These are phyloP conservation scores for Ceratobasidium theobromae DNA, from an alignment of 1,284 basidiomycete genomes.

Conservation along the genomic window DNA sequence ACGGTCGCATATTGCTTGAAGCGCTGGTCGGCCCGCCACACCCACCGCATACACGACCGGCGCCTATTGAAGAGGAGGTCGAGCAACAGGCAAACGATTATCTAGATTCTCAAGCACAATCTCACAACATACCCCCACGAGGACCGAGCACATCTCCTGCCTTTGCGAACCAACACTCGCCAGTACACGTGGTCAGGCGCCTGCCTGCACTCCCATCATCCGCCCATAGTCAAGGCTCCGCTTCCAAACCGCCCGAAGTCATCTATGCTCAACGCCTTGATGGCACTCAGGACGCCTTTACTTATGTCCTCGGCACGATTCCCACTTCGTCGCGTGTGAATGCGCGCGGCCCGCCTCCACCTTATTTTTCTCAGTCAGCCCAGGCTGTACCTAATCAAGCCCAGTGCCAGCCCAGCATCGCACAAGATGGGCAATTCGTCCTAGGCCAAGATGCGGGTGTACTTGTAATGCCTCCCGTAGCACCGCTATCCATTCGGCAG, in stretches of 20 bases:
- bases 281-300: conserved; percentile 12
- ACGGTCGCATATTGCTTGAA: conserved; percentile 5
- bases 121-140: no score
- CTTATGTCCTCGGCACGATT: conserved; percentile 11
- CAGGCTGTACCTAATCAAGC: neutral
- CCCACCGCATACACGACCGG: no score
- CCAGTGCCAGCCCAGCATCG: neutral
- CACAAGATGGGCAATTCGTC: neutral
- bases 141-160: neutral
- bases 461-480: neutral
- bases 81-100: no score
- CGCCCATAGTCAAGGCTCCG: neutral
- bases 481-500: conserved; percentile 1
- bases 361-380: no score
- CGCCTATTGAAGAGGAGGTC: no score
- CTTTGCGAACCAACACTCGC: neutral
- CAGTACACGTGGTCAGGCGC: no score
- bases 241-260: neutral
- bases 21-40: conserved; percentile 4
- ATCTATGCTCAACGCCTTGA: neutral
- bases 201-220: no score
- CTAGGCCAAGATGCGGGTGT: neutral
- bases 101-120: no score
- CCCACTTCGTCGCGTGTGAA: neutral
- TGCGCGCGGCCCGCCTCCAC: neutral